These are phyloP conservation scores for Penicillium soppii DNA, from an alignment of 495 filamentous ascomycete genomes.

Conservation along the genomic window DNA sequence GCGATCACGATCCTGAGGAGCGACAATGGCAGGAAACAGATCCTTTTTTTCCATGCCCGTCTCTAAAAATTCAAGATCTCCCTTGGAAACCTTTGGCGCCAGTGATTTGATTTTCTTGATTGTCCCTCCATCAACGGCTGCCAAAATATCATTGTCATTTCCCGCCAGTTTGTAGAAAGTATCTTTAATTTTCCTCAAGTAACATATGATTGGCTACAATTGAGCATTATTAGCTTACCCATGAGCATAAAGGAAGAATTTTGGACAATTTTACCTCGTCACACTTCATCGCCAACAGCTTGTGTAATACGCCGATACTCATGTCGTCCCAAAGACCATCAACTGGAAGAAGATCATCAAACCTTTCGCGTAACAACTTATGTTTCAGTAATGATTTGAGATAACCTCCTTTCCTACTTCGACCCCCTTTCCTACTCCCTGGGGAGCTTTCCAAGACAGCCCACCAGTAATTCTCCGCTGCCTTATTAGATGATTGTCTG, in stretches of 20 bases:
- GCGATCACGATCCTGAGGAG: neutral
- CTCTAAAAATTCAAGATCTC: neutral
- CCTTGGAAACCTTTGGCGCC: conserved; percentile 1
- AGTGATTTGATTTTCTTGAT: neutral
- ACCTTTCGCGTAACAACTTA: neutral
- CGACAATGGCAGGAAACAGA: neutral
- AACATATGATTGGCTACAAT: neutral
- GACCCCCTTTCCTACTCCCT: neutral
- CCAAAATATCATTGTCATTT: neutral
- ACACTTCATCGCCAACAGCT: neutral
- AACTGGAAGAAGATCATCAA: neutral
- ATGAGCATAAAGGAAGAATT: too few species aligned
- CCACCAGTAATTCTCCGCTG: neutral
- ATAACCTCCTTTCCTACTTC: neutral
- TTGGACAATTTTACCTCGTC: neutral
- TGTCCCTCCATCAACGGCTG: neutral
- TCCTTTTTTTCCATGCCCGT: neutral
- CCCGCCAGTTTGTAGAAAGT: neutral
- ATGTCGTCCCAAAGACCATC: neutral
- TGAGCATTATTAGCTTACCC: neutral
- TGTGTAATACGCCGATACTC: conserved; percentile 1
- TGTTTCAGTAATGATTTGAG: neutral
- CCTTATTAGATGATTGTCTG: neutral
- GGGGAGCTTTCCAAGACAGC: neutral
- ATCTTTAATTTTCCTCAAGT: neutral